phyloP scores from a whole-genome alignment of 306 rosid genomes.

The Trifolium dubium region DNA sequence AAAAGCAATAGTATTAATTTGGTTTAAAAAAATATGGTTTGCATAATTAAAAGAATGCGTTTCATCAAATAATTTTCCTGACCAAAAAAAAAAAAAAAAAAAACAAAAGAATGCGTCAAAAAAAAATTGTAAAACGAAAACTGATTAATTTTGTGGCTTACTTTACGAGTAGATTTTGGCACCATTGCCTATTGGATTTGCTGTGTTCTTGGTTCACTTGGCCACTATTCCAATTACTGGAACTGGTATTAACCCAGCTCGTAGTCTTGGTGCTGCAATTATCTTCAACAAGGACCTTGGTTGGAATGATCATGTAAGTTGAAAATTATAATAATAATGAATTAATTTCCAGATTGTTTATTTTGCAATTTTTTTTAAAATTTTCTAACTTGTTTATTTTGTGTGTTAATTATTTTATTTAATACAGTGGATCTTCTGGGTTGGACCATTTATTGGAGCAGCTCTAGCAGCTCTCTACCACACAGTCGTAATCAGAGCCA shows the following conservation, averaged over 20 bases:
- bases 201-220: slow-evolving; percentile 61
- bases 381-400: background rate
- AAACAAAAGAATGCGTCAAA: no score
- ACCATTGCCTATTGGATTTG: slow-evolving; percentile 61
- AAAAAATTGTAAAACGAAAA: no score
- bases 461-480: slow-evolving; percentile 60
- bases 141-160: background rate
- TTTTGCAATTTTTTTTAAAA: background rate
- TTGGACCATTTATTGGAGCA: slow-evolving; percentile 64
- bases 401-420: background rate
- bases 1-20: no score
- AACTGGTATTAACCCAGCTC: slow-evolving; percentile 60
- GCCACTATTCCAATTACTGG: slow-evolving; percentile 66
- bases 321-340: background rate
- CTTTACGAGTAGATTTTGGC: slow-evolving; percentile 49
- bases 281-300: slow-evolving; percentile 58
- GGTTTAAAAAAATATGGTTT: no score
- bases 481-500: slow-evolving; percentile 57
- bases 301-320: slow-evolving; percentile 59
- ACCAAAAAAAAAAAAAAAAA: no score
- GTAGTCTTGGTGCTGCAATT: slow-evolving; percentile 62
- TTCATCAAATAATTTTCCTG: no score
- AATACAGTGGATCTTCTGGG: slow-evolving; percentile 63
- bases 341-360: background rate
- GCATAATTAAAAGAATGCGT: no score